Evolutionary conservation across 2,329 filamentous ascomycete genomes (phyloP), one percentile per base, ranked within the genome.

Genomic region (Talaromyces sp.): DNA sequence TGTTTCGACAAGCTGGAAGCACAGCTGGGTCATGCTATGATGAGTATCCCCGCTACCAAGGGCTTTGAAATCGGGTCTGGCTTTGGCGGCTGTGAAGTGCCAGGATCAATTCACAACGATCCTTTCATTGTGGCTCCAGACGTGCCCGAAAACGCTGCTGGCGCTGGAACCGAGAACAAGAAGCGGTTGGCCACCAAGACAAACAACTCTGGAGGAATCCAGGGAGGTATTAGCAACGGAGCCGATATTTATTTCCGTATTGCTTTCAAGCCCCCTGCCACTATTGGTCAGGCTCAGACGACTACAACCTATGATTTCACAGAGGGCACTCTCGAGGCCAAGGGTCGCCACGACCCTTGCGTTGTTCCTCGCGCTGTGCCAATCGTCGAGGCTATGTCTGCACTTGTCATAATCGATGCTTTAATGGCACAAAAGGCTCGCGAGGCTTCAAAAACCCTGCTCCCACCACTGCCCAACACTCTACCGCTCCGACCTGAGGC

Each of bases 1-100:
- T 90, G 86, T 75, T 97, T 99, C 75, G 91, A 96, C 76, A 97
- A 97, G 81, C 83, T 97, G 51, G 92, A 99, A 80, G 94, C 94
- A 8, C 85, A 85, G 72, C 86, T 99, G 53, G 92, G 86, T 27
- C 93, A 97, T 71, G 94, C 90, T 55, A 97, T 99, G 90, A 84
- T 97, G 64, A 91, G 87, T 72, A 96, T 97, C 68, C 94, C 94
- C 5, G 92, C 94, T 3, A 93, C 90, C 41, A 99, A 97, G 79
- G 93, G 89, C 58, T 97, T 97, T 72, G 93, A 97, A 74, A 88
- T 97, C 65, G 94, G 94, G 58, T 96, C 90, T 57, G 94, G 94
- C 12, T 97, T 97, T 74, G 87, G 83, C 56, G 93, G 94, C 61
- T 89, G 89, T 69, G 89, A 92, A 73, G 83, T 97, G 43, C 88